Conservation (phyloP, 768 basidiomycete genomes). For the Chalciporus pseudorubinellus region DNA sequence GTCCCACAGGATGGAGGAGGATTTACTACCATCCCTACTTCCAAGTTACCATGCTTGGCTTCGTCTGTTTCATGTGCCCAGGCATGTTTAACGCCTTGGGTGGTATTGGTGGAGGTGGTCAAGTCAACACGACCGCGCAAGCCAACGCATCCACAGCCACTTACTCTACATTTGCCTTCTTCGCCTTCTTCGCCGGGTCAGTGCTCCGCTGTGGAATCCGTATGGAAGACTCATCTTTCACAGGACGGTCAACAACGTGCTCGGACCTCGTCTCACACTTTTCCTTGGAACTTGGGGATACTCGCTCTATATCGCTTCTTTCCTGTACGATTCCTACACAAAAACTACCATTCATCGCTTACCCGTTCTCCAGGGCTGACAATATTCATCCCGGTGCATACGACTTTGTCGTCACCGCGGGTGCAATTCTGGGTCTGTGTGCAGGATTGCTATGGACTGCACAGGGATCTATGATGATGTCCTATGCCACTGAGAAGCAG, state of each 20-base stretch:
- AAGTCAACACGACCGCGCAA: slow-evolving; percentile 60
- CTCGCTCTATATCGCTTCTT: slow-evolving; percentile 70
- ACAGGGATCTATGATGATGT: slow-evolving; percentile 81
- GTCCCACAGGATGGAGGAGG: slow-evolving; percentile 51
- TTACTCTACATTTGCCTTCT: slow-evolving; percentile 61
- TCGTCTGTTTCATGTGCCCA: slow-evolving; percentile 58
- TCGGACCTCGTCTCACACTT: slow-evolving; percentile 76
- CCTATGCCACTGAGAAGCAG: slow-evolving; percentile 76
- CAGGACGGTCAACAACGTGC: slow-evolving; percentile 76
- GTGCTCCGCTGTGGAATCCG: slow-evolving; percentile 7
- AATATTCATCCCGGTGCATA: slow-evolving; percentile 65
- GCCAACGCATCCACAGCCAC: slow-evolving; percentile 70
- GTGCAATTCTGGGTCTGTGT: slow-evolving; percentile 71
- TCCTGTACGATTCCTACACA: slow-evolving; percentile 48
- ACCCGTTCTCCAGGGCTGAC: slow-evolving; percentile 45
- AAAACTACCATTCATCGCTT: neutral
- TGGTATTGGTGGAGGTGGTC: slow-evolving; percentile 78
- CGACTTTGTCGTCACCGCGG: slow-evolving; percentile 67
- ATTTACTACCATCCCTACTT: slow-evolving; percentile 54
- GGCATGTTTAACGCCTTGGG: slow-evolving; percentile 80
- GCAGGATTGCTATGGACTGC: slow-evolving; percentile 78
- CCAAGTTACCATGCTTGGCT: slow-evolving; percentile 56
- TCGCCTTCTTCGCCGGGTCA: slow-evolving; percentile 72
- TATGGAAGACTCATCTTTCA: neutral
- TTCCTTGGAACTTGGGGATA: slow-evolving; percentile 75